Evolutionary conservation across 2,329 filamentous ascomycete species (phyloP), one percentile per base, ranked within the genome.

Genomic region (Xylaria sp.): DNA sequence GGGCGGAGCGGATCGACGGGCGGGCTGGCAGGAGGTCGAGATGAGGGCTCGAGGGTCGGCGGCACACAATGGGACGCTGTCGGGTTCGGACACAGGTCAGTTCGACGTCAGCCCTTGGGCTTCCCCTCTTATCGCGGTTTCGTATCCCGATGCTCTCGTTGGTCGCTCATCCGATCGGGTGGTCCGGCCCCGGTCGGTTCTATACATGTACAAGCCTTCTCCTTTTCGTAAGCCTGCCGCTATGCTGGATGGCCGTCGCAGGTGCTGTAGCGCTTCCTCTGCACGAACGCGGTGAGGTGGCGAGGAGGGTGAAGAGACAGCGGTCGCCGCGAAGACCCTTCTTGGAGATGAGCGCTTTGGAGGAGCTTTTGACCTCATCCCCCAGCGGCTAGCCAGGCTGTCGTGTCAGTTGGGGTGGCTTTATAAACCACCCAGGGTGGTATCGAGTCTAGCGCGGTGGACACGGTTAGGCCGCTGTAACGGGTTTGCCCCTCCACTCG

Each of bases 71-170:
- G 53, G 54, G 53, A 45, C 39, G 66, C 47, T 33, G 39, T 69
- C 65, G 57, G 65, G 58, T 53, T 67, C 55, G 45, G 57, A 22
- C 50, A 17, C 10, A 68, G 65, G 61, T 69, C 68, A 68, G 61
- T 68, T 69, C 68, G 62, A 68, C 62, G 68, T 69, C 65, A 69
- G 65, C 67, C 54, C 57, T 50, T 65, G 56, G 57, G 25, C 49
- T 69, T 67, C 67, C 67, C 67, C 67, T 69, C 68, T 66, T 68
- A 65, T 68, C 65, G 58, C 54, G 55, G 50, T 56, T 60, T 65
- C 55, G 68, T 65, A 68, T 69, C 58, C 63, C 55, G 56, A 47
- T 39, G 47, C 36, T 44, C 57, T 64, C 61, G 61, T 62, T 61
- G 63, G 55, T 53, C 61, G 44, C 65, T 62, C 65, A 65, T 65